Conservation (phyloP, 495 filamentous ascomycete species). For the Daldinia childiae region DNA sequence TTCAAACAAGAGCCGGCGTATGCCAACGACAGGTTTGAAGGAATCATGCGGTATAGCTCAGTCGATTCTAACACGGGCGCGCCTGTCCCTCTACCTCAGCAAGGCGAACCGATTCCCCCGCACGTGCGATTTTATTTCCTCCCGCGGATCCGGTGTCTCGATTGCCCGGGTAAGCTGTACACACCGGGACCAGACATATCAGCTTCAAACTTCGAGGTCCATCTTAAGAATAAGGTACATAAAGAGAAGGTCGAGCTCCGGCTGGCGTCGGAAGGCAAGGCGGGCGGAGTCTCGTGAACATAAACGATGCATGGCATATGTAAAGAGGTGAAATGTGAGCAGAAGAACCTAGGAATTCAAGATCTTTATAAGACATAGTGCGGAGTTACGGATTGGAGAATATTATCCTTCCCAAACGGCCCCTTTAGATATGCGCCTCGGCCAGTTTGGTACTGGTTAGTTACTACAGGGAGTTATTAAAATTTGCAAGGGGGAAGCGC, state of each 20-base stretch:
- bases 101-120: slow-evolving; percentile 57
- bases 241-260: slow-evolving; percentile 70
- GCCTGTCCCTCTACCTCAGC: slow-evolving; percentile 58
- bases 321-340: background rate
- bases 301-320: slow-evolving; percentile 1
- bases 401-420: slow-evolving; percentile 3
- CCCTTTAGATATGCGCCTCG: slow-evolving; percentile 12
- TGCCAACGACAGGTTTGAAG: slow-evolving; percentile 83
- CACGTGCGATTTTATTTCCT: slow-evolving; percentile 77
- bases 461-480: slow-evolving; percentile 24
- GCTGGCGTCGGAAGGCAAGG: slow-evolving; percentile 27
- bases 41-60: slow-evolving; percentile 83
- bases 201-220: slow-evolving; percentile 88
- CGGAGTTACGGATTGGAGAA: slow-evolving; percentile 24
- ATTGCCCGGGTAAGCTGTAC: slow-evolving; percentile 94
- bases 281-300: background rate
- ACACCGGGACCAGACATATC: slow-evolving; percentile 84
- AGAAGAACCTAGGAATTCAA: slow-evolving; percentile 4
- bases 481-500: slow-evolving; percentile 30
- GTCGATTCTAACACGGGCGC: slow-evolving; percentile 72
- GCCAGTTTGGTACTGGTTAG: slow-evolving; percentile 4
- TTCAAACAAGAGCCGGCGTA: slow-evolving; percentile 65
- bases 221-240: slow-evolving; percentile 83
- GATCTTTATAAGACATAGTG: slow-evolving; percentile 26
- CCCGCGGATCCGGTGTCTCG: slow-evolving; percentile 86